A percentile compares a stretch with the other conserved stretches of the same genome.
These are phyloP conservation scores for Phytophthora ramorum DNA, from an alignment of 352 stramenopile genomes.

Conservation along the genomic window DNA sequence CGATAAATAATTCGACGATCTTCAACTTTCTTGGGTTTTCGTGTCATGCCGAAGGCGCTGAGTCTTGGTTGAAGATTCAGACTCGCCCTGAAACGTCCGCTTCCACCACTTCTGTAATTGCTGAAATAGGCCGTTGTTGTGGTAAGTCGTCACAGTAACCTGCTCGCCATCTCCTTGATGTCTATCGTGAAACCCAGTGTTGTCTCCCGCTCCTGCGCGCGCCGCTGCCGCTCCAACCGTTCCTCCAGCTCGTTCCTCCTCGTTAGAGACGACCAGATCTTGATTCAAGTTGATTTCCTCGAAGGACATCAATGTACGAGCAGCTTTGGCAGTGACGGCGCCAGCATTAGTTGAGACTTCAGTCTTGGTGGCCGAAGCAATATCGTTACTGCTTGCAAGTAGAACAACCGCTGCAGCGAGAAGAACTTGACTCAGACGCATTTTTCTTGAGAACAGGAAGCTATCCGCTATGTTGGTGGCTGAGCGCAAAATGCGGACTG, in stretches of 20 bases:
- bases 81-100: background rate
- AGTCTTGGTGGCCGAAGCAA: constrained; percentile 6
- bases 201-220: constrained; percentile 13
- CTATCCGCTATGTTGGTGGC: background rate
- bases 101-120: constrained; percentile 20
- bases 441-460: background rate
- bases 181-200: background rate
- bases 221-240: background rate
- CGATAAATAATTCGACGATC: background rate
- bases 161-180: constrained; percentile 4
- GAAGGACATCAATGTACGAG: constrained; percentile 16
- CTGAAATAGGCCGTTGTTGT: constrained; percentile 24
- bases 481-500: constrained; percentile 16
- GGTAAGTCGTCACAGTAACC: constrained; percentile 22
- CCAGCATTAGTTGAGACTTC: background rate
- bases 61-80: background rate
- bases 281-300: constrained; percentile 5
- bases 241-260: constrained; percentile 12
- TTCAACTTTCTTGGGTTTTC: background rate
- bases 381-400: constrained; percentile 8
- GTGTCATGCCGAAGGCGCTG: background rate
- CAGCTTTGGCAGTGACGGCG: background rate
- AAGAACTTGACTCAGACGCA: constrained; percentile 15
- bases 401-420: constrained; percentile 6
- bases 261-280: background rate